These are phyloP conservation scores for Sclerotinia trifoliorum DNA, from an alignment of 2,329 filamentous ascomycete species.

Conservation along the genomic window DNA sequence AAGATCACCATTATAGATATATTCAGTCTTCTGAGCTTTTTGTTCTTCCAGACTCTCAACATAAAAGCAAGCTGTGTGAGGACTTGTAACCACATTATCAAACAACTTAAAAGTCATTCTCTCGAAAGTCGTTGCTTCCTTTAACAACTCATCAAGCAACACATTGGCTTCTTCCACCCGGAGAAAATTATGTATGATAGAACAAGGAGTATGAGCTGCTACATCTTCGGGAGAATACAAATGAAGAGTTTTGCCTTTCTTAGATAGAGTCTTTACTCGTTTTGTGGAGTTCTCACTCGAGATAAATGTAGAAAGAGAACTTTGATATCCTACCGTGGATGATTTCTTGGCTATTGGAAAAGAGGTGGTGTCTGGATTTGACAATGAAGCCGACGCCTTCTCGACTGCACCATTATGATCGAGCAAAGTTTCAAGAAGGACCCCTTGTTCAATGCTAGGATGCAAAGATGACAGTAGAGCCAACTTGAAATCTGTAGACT, in stretches of 20 bases:
- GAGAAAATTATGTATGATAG: constrained; percentile 89
- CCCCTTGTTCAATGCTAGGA: constrained; percentile 60
- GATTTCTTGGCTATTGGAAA: constrained; percentile 36
- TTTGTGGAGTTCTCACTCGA: constrained; percentile 37
- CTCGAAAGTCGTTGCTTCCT: constrained; percentile 69
- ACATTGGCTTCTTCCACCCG: constrained; percentile 67
- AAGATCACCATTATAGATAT: constrained; percentile 78
- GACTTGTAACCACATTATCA: constrained; percentile 79
- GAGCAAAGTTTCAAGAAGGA: constrained; percentile 75
- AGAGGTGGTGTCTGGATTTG: constrained; percentile 27
- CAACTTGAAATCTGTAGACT: constrained; percentile 87
- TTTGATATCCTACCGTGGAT: constrained; percentile 53
- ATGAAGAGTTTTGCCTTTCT: constrained; percentile 79
- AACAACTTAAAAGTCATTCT: constrained; percentile 80
- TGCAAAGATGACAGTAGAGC: constrained; percentile 79
- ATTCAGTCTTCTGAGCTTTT: constrained; percentile 70
- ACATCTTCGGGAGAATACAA: constrained; percentile 81
- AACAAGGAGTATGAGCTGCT: constrained; percentile 81
- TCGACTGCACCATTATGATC: constrained; percentile 75
- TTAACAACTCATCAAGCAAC: constrained; percentile 72
- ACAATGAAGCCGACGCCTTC: constrained; percentile 58
- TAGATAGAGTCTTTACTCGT: constrained; percentile 57
- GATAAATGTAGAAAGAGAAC: constrained; percentile 57
- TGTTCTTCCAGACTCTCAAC: constrained; percentile 72
- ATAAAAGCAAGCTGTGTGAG: constrained; percentile 82